These are phyloP conservation scores for Plasmodium chabaudi DNA, from an alignment of 169 alveolate species.

Conservation along the genomic window DNA sequence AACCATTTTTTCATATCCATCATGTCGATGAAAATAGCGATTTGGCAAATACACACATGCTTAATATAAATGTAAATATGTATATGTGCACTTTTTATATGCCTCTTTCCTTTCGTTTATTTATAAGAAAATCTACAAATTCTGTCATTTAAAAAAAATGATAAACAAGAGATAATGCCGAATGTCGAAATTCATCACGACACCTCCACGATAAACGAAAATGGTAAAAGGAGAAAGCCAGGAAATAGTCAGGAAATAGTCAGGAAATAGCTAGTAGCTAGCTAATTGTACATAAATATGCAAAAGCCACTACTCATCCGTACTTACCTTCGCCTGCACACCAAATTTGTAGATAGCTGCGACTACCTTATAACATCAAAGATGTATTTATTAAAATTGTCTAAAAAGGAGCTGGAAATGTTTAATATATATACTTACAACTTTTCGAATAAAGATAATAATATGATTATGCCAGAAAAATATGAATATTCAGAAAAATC, in stretches of 20 bases:
- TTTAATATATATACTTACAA: conserved; percentile 35
- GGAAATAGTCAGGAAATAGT: neutral
- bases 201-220: conserved; percentile 6
- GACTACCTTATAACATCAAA: conserved; percentile 50
- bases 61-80: neutral
- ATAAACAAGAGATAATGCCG: neutral
- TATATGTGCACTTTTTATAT: neutral
- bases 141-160: conserved; percentile 36
- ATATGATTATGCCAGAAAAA: conserved; percentile 14
- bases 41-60: neutral
- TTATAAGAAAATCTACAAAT: conserved; percentile 33
- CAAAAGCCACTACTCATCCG: neutral
- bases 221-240: conserved; percentile 4
- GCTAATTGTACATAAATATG: neutral
- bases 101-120: neutral
- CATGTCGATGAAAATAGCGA: too few species aligned
- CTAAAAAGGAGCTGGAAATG: conserved; percentile 25
- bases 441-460: conserved; percentile 27
- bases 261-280: neutral
- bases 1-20: neutral
- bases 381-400: conserved; percentile 40
- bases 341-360: conserved; percentile 13
- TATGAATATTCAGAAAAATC: conserved; percentile 58
- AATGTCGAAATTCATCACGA: conserved; percentile 44
- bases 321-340: neutral